Evolutionary conservation across 148 eudicot genomes (phyloP).

Genomic region (Heliamphora exappendiculata): DNA sequence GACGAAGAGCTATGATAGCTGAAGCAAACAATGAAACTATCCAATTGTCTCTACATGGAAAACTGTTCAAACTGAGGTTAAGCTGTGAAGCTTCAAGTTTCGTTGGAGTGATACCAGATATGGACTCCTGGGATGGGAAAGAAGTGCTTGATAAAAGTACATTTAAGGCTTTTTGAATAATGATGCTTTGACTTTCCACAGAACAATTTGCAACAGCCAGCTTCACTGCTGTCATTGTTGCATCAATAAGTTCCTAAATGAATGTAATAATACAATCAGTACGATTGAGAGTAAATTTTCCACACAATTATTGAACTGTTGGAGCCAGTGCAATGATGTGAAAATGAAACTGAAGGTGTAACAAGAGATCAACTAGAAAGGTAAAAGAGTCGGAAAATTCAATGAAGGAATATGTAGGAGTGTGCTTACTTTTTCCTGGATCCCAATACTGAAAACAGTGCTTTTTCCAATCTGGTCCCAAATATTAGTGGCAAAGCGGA

Average conservation of each 20-base stretch:
- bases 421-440: slow-evolving; percentile 34
- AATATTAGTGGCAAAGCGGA: slow-evolving; percentile 48
- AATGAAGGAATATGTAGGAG: neutral
- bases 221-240: slow-evolving; percentile 65
- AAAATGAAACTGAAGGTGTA: neutral
- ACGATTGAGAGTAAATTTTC: neutral
- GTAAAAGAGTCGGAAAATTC: neutral
- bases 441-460: slow-evolving; percentile 12
- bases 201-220: slow-evolving; percentile 61
- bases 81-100: slow-evolving; percentile 31
- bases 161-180: slow-evolving; percentile 51
- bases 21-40: slow-evolving; percentile 72
- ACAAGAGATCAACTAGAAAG: neutral
- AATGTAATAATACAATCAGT: slow-evolving; percentile 10
- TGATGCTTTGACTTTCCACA: slow-evolving; percentile 45
- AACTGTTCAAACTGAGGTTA: slow-evolving; percentile 21
- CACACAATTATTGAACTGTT: neutral
- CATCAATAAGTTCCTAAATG: slow-evolving; percentile 60
- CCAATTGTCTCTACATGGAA: slow-evolving; percentile 52
- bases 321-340: slow-evolving; percentile 4
- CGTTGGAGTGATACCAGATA: slow-evolving; percentile 16
- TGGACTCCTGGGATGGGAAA: slow-evolving; percentile 23
- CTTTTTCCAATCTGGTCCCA: slow-evolving; percentile 51
- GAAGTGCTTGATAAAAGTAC: slow-evolving; percentile 37
- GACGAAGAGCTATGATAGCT: slow-evolving; percentile 66